Base-by-base conservation (phyloP, 148 eudicot genomes). In the Vaccinium corymbosum region DNA sequence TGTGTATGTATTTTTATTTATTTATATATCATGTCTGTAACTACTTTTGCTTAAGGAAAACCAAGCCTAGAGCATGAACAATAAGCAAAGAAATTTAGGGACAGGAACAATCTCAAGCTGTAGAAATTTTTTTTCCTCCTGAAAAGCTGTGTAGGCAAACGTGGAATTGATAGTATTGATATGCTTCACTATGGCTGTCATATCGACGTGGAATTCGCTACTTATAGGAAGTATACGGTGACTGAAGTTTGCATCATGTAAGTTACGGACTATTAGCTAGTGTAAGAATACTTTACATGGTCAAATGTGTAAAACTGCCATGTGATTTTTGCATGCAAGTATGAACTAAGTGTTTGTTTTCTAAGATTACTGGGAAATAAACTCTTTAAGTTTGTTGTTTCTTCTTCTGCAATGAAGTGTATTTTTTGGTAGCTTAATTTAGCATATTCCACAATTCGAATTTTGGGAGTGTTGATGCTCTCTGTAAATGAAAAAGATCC, bases 381-480 rank as follows among this genome's bases (percentile, higher is more conserved):
- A 62, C 70, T 62, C 10, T 61, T 62, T 62, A 64, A 64, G 73
- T 68, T 68, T 68, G 35, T 68, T 68, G 73, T 12, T 64, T 64
- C 29, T 64, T 64, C 29, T n/a, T 13, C 14, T n/a, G 29, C 70
- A 22, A 22, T 22, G 13, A n/a, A 22, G 7, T 17, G 61, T 16
- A 8, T 62, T 68, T 11, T 27, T 15, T 27, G 27, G 7, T 68
- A 11, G 73, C 73, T 68, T 68, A 68, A 13, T 68, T 66, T 66
- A 11, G 29, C 38, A 12, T 68, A 35, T 27, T 62, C 27, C 9
- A 25, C 13, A 7, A 62, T 62, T 20, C 68, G 4, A 27, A 3
- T 25, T 68, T 12, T 68, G 73, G 35, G 16, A 68, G 38, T 68
- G 27, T 68, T 12, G 38, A 68, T 22, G 27, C 7, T 27, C 3